A percentile compares a stretch with the other conserved stretches of the same genome.
phyloP scores from a whole-genome alignment of 352 stramenopile genomes.

The Pythium myriotylum region DNA sequence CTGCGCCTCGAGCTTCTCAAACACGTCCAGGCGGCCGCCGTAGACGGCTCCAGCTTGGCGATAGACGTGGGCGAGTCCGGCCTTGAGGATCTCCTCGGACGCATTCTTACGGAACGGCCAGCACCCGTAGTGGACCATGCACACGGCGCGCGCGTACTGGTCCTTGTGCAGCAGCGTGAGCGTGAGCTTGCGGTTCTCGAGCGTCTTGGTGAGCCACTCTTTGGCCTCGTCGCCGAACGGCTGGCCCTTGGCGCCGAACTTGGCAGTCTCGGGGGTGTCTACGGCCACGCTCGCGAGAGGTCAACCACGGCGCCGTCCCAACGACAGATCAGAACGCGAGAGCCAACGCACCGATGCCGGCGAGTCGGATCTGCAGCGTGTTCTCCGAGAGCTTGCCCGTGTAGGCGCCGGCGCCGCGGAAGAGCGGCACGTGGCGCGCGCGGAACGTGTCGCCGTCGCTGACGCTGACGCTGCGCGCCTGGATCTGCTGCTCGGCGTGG shows the following conservation, averaged over 20 bases:
- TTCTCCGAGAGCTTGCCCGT: slow-evolving; percentile 71
- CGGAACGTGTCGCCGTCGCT: slow-evolving; percentile 88
- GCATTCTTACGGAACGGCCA: slow-evolving; percentile 83
- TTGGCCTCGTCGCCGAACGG: slow-evolving; percentile 83
- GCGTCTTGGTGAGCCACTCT: slow-evolving; percentile 51
- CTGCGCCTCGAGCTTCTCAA: slow-evolving; percentile 67
- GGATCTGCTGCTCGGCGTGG: slow-evolving; percentile 56
- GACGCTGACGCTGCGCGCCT: slow-evolving; percentile 52
- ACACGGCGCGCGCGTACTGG: slow-evolving; percentile 83
- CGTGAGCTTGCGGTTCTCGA: slow-evolving; percentile 58
- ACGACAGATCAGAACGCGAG: background rate
- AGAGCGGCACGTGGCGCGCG: slow-evolving; percentile 63
- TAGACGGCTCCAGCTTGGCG: slow-evolving; percentile 82
- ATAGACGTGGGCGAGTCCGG: slow-evolving; percentile 72
- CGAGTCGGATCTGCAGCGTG: slow-evolving; percentile 85
- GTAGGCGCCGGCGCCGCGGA: slow-evolving; percentile 41
- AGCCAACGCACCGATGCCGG: slow-evolving; percentile 54
- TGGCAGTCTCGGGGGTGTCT: slow-evolving; percentile 86
- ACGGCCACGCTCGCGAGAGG: background rate
- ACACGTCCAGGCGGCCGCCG: slow-evolving; percentile 64
- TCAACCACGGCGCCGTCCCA: background rate
- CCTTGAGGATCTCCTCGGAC: slow-evolving; percentile 82
- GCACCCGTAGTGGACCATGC: slow-evolving; percentile 76
- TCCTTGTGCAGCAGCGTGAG: slow-evolving; percentile 85
- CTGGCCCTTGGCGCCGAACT: slow-evolving; percentile 80